Percentiles rank a stretch among this genome's conserved stretches.
phyloP scores from a whole-genome alignment of 345 rosid species.

The Crucihimalaya himalaica region DNA sequence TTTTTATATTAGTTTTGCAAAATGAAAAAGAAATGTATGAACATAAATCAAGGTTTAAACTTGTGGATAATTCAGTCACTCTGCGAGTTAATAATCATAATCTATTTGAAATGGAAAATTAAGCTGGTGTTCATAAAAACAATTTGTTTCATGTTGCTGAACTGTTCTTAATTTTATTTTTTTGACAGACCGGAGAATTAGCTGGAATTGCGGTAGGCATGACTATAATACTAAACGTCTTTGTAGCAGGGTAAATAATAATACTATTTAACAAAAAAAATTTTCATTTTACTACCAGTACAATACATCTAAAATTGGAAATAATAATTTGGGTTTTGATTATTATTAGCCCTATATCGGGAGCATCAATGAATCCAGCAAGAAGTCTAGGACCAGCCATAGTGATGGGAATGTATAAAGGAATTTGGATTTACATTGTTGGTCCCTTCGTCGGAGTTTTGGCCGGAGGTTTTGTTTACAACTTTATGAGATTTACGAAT shows the following conservation, averaged over 20 bases:
- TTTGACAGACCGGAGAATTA: conserved; percentile 45
- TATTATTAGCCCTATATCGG: conserved; percentile 27
- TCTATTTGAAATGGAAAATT: too few relatives aligned
- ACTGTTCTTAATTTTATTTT: background rate
- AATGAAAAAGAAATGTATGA: too few relatives aligned
- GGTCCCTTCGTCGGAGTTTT: conserved; percentile 60
- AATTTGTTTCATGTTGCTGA: background rate
- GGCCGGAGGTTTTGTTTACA: conserved; percentile 58
- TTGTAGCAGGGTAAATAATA: conserved; percentile 56
- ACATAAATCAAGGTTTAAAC: too few relatives aligned
- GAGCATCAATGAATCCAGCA: conserved; percentile 90
- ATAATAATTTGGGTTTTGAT: background rate
- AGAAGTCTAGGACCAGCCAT: conserved; percentile 81
- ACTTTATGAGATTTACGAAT: conserved; percentile 52
- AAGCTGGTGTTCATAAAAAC: too few relatives aligned
- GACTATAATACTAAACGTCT: conserved; percentile 59
- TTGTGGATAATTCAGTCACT: too few relatives aligned
- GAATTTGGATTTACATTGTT: conserved; percentile 63
- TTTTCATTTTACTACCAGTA: background rate
- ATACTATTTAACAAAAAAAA: background rate
- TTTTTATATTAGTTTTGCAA: too few relatives aligned
- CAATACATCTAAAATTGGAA: background rate
- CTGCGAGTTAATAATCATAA: too few relatives aligned
- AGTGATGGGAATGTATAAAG: conserved; percentile 48
- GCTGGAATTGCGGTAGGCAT: conserved; percentile 64